Evolutionary conservation across 768 basidiomycete genomes (phyloP), one percentile per base, ranked within the genome.

Genomic region (Megacollybia marginata): DNA sequence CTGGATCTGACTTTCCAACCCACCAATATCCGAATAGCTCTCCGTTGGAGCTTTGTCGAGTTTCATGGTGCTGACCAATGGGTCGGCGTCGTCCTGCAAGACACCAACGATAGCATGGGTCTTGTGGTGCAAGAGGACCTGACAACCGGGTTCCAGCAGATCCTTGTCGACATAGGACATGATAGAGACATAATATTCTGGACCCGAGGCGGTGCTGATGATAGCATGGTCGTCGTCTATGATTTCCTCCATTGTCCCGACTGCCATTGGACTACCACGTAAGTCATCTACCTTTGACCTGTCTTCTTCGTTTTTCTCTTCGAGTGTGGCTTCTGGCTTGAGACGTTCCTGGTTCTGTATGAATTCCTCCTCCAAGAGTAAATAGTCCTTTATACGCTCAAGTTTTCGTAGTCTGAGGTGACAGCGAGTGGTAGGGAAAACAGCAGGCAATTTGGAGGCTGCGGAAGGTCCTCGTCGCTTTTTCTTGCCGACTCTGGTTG

Each of bases 221-320:
- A 99, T 97, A n/a, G 96, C 96, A 68, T 99, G 92, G 78, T 94
- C 92, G 69, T 95, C 92, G 74, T 94, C 92, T 58, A 95, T 92
- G 55, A 94, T 91, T 69, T 99, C 96, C 70, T 98, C 96, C 67
- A 99, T 76, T 0, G 92, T 92, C 18, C 96, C 96, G 52, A 99
- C 92, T n/a, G 88, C 88, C 92, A 99, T 95, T 8, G 95, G 96
- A 44, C 83, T 88, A 7, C 96, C 96, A 33, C 95, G 84, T 33
- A 99, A 65, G 66, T 93, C 91, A 67, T 99, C 95, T 44, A 99
- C 92, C 60, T 82, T 87, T 9, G 87, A 88, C 60, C 90, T 75
- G 61, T 98, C 94, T 62, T 96, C 94, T 63, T 93, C 92, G 54
- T 92, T 90, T 76, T 92, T 91, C 71, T 96, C 93, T 66, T 98